Evolutionary conservation across 768 basidiomycete genomes (phyloP).

Genomic region (Termitomyces sp.): DNA sequence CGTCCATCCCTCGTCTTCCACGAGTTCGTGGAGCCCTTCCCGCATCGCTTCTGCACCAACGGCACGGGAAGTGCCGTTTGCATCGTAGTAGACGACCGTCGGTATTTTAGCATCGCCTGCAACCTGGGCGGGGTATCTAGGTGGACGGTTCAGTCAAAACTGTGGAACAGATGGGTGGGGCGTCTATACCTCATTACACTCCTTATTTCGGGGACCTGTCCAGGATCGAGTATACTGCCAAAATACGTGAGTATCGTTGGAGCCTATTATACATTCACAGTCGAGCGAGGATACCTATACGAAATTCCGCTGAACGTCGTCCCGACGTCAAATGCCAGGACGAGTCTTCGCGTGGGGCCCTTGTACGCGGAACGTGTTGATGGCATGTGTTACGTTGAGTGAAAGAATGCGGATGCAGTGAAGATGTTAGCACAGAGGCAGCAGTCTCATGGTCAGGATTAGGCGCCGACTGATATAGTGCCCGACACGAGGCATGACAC

Average conservation of each 20-base stretch:
- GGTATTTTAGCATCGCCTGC: not conserved
- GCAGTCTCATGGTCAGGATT: not conserved
- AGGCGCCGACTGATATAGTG: conserved; percentile 8
- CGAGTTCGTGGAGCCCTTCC: conserved; percentile 26
- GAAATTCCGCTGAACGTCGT: conserved; percentile 33
- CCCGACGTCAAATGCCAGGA: conserved; percentile 50
- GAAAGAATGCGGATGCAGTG: not conserved
- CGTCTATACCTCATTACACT: not conserved
- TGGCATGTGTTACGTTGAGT: conserved; percentile 2
- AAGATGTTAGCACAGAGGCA: not conserved
- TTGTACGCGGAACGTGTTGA: conserved; percentile 30
- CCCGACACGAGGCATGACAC: conserved; percentile 4
- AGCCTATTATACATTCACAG: not conserved
- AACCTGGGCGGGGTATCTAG: not conserved
- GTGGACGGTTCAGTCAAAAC: not conserved
- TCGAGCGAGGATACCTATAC: not conserved
- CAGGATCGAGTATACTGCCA: not conserved
- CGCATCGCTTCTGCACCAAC: conserved; percentile 43
- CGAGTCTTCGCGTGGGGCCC: conserved; percentile 36
- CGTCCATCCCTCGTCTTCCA: conserved; percentile 43
- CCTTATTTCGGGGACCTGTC: not conserved
- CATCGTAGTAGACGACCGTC: not conserved
- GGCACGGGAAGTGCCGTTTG: conserved; percentile 24
- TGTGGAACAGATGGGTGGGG: not conserved
- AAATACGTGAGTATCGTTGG: not conserved